Evolutionary conservation across 1,284 basidiomycete genomes (phyloP).

Genomic region (Sporisorium reilianum): DNA sequence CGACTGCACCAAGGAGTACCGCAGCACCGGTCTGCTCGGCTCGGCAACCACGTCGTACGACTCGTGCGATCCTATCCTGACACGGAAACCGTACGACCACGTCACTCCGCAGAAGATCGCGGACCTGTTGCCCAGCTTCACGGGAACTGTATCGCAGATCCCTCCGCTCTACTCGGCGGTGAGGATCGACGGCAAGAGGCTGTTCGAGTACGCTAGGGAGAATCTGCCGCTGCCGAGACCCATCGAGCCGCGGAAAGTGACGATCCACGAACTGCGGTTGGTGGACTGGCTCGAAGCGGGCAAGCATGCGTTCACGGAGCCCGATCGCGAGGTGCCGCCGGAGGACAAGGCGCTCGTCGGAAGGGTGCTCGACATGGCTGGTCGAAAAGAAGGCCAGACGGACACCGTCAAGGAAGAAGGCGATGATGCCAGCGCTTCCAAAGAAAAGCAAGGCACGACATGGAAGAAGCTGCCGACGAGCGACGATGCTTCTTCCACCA

Average conservation of each 20-base stretch:
- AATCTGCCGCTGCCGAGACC: conserved; percentile 90
- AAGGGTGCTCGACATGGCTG: conserved; percentile 58
- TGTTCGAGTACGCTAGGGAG: conserved; percentile 95
- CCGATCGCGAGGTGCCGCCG: conserved; percentile 53
- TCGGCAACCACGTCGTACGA: conserved; percentile 96
- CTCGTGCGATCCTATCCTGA: conserved; percentile 75
- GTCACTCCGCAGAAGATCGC: conserved; percentile 74
- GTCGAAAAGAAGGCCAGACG: conserved; percentile 36
- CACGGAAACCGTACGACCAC: conserved; percentile 80
- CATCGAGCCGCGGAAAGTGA: conserved; percentile 87
- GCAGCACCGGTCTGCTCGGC: conserved; percentile 88
- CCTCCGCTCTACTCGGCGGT: conserved; percentile 83
- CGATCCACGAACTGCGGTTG: conserved; percentile 82
- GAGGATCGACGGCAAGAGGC: conserved; percentile 95
- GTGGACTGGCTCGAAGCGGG: conserved; percentile 64
- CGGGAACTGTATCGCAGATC: conserved; percentile 86
- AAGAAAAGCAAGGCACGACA: background rate
- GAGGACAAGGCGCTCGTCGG: conserved; percentile 61
- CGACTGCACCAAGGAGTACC: conserved; percentile 88
- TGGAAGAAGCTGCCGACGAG: conserved; percentile 16
- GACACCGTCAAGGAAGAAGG: conserved; percentile 44
- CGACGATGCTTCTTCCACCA: background rate
- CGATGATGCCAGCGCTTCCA: background rate
- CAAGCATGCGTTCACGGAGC: conserved; percentile 57
- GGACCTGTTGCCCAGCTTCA: conserved; percentile 81